Evolutionary conservation across 768 basidiomycete species (phyloP).

Genomic region (Dacryopinax spathularia): DNA sequence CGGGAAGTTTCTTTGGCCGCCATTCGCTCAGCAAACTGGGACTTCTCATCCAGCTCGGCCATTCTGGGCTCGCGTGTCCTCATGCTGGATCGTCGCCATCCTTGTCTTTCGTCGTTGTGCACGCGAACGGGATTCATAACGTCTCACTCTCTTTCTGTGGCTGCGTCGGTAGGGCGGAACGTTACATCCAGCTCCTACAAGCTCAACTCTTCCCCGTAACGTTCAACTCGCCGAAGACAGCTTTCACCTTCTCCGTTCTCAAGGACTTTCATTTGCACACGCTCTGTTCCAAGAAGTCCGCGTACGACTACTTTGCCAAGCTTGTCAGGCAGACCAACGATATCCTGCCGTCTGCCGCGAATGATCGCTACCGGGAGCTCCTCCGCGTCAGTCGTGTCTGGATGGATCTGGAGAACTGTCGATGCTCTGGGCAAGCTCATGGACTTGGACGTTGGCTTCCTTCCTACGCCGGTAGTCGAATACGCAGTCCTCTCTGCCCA

Average conservation of each 20-base stretch:
- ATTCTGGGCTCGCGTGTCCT: too few relatives aligned
- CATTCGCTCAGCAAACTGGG: too few relatives aligned
- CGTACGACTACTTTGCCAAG: slow-evolving; percentile 8
- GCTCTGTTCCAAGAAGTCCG: slow-evolving; percentile 10
- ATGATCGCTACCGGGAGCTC: not conserved
- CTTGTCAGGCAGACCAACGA: not conserved
- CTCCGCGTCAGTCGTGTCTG: not conserved
- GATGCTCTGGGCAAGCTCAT: not conserved
- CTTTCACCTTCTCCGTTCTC: not conserved
- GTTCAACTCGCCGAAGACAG: not conserved
- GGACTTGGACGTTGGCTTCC: too few relatives aligned
- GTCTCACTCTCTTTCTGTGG: not conserved
- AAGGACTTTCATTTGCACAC: slow-evolving; percentile 6
- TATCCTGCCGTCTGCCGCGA: not conserved
- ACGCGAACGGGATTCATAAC: not conserved
- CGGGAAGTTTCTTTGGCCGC: too few relatives aligned
- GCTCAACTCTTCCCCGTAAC: not conserved
- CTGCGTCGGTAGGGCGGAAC: not conserved
- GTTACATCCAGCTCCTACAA: not conserved
- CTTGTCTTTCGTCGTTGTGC: not conserved
- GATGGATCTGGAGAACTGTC: not conserved
- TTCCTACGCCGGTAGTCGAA: too few relatives aligned
- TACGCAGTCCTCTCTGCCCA: too few relatives aligned
- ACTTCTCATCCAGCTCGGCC: too few relatives aligned
- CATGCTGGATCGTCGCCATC: too few relatives aligned